Evolutionary conservation across 1,139 yeast genomes (phyloP).

Genomic region (Scheffersomyces segobiensis): DNA sequence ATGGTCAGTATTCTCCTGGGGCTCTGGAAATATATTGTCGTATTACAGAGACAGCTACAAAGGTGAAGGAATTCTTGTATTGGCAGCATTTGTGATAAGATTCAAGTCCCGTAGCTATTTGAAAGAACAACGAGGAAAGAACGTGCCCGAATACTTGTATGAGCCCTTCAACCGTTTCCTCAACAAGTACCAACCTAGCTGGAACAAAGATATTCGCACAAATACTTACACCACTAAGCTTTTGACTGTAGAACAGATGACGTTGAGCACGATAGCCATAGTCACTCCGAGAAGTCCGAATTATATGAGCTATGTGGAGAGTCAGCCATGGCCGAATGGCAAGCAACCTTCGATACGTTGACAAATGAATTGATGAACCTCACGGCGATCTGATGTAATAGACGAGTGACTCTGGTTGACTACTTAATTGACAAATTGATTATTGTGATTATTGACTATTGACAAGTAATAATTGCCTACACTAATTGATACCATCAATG

Average conservation of each 20-base stretch:
- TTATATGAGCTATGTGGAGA: constrained; percentile 3
- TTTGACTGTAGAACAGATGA: not conserved
- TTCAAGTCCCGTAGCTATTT: not conserved
- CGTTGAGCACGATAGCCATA: not conserved
- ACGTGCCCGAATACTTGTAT: not conserved
- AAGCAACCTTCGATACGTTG: not conserved
- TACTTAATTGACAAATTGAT: too few relatives aligned
- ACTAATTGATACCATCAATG: not conserved
- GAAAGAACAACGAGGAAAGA: not conserved
- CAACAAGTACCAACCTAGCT: not conserved
- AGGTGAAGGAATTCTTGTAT: not conserved
- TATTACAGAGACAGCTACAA: constrained; percentile 1
- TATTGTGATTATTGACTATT: too few relatives aligned
- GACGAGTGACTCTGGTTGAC: not conserved
- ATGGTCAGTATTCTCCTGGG: not conserved
- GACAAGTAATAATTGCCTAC: not conserved
- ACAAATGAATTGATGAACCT: not conserved
- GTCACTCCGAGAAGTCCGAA: not conserved
- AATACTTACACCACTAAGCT: not conserved
- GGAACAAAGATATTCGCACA: not conserved
- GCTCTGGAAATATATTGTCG: not conserved
- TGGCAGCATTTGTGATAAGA: constrained; percentile 1
- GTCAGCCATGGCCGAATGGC: constrained; percentile 1
- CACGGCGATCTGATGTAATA: not conserved
- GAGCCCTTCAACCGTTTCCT: not conserved